Percentiles rank a stretch among this genome's conserved stretches.
phyloP scores from a whole-genome alignment of 495 filamentous ascomycete species.

The Aspergillus ellipticus region DNA sequence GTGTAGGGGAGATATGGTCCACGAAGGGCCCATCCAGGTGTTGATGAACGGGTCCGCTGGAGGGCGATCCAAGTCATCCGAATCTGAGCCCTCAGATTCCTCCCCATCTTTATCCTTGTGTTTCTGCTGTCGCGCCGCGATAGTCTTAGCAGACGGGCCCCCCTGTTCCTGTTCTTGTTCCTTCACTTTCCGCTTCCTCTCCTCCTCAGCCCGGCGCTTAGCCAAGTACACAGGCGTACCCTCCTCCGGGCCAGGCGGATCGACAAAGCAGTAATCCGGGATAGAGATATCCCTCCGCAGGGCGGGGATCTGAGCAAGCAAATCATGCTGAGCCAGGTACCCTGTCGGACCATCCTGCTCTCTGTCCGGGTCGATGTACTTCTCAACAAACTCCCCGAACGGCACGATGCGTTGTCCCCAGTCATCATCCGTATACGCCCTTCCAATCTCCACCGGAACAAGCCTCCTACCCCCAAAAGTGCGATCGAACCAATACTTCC shows the following conservation, averaged over 20 bases:
- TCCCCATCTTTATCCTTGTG: conserved; percentile 26
- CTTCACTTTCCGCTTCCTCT: conserved; percentile 9
- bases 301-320: conserved; percentile 77
- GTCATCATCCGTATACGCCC: conserved; percentile 77
- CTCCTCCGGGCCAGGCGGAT: conserved; percentile 45
- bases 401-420: conserved; percentile 84
- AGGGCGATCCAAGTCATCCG: conserved; percentile 14
- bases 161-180: neutral
- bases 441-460: conserved; percentile 85
- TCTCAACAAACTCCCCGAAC: conserved; percentile 68
- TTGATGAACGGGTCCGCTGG: conserved; percentile 53
- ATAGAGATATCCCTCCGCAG: conserved; percentile 72
- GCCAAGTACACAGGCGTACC: conserved; percentile 48
- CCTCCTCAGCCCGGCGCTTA: conserved; percentile 34
- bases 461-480: conserved; percentile 76
- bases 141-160: conserved; percentile 5
- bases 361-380: conserved; percentile 40
- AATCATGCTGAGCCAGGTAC: conserved; percentile 89
- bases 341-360: conserved; percentile 36
- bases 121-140: conserved; percentile 26
- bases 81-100: conserved; percentile 4
- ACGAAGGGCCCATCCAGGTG: conserved; percentile 86
- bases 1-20: conserved; percentile 88
- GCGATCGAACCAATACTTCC: conserved; percentile 67
- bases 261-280: conserved; percentile 82